Evolutionary conservation across 257 asterid genomes (phyloP).

Genomic region (Solanum lycopersicoides): DNA sequence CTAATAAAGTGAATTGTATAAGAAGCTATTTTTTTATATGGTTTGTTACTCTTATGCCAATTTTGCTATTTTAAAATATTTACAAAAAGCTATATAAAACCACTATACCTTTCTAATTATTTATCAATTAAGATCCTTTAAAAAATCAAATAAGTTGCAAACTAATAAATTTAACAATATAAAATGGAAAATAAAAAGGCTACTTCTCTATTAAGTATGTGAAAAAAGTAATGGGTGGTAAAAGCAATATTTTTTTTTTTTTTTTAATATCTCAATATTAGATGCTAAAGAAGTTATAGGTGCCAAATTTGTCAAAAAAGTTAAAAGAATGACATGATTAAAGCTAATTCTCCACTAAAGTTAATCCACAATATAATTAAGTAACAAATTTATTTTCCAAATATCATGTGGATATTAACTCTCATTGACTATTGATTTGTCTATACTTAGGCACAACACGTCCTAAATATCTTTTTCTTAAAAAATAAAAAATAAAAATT

Average conservation of each 20-base stretch:
- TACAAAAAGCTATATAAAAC: neutral
- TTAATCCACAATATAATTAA: neutral
- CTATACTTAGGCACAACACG: neutral
- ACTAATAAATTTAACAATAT: neutral
- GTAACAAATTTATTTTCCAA: neutral
- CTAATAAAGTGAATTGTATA: neutral
- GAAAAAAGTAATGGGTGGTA: neutral
- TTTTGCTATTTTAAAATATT: neutral
- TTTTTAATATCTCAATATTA: neutral
- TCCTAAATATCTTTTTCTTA: neutral
- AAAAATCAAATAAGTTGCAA: neutral
- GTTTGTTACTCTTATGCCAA: neutral
- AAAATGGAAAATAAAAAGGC: neutral
- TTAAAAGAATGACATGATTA: neutral
- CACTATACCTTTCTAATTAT: neutral
- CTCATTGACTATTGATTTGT: neutral
- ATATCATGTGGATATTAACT: neutral
- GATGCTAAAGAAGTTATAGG: neutral
- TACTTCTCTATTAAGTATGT: neutral
- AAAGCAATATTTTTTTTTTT: neutral
- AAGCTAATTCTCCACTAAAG: neutral
- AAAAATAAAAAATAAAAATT: rapidly evolving
- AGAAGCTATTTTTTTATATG: neutral
- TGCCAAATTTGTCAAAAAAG: neutral
- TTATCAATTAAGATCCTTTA: neutral